Evolutionary conservation across 2,329 filamentous ascomycete genomes (phyloP).

Genomic region (Cladorrhinum sp.): DNA sequence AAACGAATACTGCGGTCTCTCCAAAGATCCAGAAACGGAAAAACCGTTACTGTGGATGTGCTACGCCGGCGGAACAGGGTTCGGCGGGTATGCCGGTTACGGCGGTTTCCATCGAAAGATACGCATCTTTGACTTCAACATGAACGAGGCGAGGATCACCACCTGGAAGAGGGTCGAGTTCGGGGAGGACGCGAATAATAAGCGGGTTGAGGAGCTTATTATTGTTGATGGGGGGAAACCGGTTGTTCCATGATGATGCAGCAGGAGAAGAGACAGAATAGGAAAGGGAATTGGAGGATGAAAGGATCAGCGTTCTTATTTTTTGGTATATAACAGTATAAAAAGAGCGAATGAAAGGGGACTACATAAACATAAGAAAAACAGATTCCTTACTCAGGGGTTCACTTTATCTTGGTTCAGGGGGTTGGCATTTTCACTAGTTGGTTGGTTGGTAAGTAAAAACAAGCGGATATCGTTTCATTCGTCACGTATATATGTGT

Average conservation of each 20-base stretch:
- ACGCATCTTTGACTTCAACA: conserved; percentile 88
- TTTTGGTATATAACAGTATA: too few relatives aligned
- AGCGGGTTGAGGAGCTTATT: conserved; percentile 60
- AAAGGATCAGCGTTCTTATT: too few relatives aligned
- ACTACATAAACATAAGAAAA: too few relatives aligned
- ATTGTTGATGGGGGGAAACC: conserved; percentile 61
- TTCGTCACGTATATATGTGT: too few relatives aligned
- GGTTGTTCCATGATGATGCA: conserved; percentile 33
- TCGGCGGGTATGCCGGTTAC: conserved; percentile 94
- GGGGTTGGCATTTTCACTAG: too few relatives aligned
- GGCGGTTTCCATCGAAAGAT: conserved; percentile 79
- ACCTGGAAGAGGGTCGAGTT: conserved; percentile 90
- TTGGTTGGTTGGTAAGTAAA: too few relatives aligned
- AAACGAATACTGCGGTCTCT: conserved; percentile 91
- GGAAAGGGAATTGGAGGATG: not conserved
- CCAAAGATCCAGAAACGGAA: conserved; percentile 47
- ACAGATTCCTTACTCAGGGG: too few relatives aligned
- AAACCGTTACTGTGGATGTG: conserved; percentile 91
- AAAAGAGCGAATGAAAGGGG: too few relatives aligned
- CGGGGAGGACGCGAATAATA: conserved; percentile 60
- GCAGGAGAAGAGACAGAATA: conserved; percentile 20
- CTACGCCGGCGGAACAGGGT: conserved; percentile 87
- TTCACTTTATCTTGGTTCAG: too few relatives aligned
- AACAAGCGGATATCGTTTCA: too few relatives aligned
- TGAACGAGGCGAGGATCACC: conserved; percentile 80